Percentiles rank a stretch among this genome's conserved stretches.
Conservation (phyloP, 2,329 filamentous ascomycete species). For the Aspergillus jensenii region DNA sequence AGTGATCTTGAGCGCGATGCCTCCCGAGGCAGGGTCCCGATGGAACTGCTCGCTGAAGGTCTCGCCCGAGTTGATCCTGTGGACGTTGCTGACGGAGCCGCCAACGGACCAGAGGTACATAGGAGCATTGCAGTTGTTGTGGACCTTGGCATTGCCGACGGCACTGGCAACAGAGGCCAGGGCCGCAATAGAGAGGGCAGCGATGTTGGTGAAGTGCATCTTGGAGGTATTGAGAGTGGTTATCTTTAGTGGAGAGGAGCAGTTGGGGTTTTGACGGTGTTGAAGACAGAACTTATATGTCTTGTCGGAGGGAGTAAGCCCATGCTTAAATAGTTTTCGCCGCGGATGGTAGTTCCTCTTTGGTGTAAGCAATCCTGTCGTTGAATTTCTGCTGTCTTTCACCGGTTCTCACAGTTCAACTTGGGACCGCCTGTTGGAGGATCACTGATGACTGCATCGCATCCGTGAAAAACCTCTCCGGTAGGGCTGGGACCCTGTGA, state of each 20-base stretch:
- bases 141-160: slow-evolving; percentile 38
- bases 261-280: background rate
- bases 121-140: slow-evolving; percentile 38
- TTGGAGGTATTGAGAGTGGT: slow-evolving; percentile 10
- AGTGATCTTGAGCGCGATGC: slow-evolving; percentile 45
- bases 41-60: slow-evolving; percentile 37
- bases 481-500: background rate
- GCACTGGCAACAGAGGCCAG: slow-evolving; percentile 34
- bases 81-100: slow-evolving; percentile 28
- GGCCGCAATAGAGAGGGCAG: slow-evolving; percentile 30
- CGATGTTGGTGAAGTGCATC: slow-evolving; percentile 35
- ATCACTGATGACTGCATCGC: background rate
- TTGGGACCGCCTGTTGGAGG: background rate
- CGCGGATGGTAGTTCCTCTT: background rate
- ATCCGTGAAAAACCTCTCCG: background rate
- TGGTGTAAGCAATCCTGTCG: background rate
- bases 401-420: background rate
- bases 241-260: background rate
- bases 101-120: slow-evolving; percentile 44
- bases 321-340: slow-evolving; percentile 8
- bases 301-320: background rate
- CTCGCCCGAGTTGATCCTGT: slow-evolving; percentile 31
- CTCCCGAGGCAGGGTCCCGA: slow-evolving; percentile 39
- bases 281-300: background rate
- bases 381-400: background rate